Evolutionary conservation across 306 rosid species (phyloP).

Genomic region (Vigna radiata): DNA sequence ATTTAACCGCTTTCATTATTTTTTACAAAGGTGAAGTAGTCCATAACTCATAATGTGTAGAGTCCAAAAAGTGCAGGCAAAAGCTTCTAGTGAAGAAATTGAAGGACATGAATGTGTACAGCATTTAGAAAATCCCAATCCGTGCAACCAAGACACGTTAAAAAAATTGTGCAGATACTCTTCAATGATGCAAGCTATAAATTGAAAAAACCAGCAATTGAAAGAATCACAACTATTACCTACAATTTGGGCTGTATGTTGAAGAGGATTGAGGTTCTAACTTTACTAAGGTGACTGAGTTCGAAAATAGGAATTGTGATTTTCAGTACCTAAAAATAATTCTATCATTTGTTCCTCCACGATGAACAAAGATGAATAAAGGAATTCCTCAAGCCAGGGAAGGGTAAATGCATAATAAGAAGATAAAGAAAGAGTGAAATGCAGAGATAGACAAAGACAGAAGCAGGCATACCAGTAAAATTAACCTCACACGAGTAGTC

Average conservation of each 20-base stretch:
- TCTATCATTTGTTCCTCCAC: slow-evolving; percentile 1
- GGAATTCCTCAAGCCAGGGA: not conserved
- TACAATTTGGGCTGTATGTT: slow-evolving; percentile 1
- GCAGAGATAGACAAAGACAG: slow-evolving; percentile 14
- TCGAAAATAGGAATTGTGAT: slow-evolving; percentile 18
- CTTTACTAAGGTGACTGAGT: not conserved
- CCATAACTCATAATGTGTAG: not conserved
- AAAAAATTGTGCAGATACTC: not conserved
- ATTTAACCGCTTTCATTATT: not conserved
- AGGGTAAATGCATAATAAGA: slow-evolving; percentile 28
- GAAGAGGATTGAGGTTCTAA: slow-evolving; percentile 8
- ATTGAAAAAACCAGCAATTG: not conserved
- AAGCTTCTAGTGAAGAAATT: not conserved
- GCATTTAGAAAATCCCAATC: slow-evolving; percentile 11
- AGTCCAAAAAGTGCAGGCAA: not conserved
- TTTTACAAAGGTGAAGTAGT: not conserved
- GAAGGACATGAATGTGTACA: not conserved
- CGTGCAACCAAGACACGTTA: not conserved
- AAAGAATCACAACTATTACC: not conserved
- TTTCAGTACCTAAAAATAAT: not conserved
- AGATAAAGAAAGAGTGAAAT: slow-evolving; percentile 4
- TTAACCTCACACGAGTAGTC: slow-evolving; percentile 58
- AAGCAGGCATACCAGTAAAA: slow-evolving; percentile 66
- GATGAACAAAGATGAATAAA: slow-evolving; percentile 1
- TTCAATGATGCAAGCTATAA: slow-evolving; percentile 38